Evolutionary conservation across 2,329 filamentous ascomycete genomes (phyloP).

Genomic region (Diaporthe velutina): DNA sequence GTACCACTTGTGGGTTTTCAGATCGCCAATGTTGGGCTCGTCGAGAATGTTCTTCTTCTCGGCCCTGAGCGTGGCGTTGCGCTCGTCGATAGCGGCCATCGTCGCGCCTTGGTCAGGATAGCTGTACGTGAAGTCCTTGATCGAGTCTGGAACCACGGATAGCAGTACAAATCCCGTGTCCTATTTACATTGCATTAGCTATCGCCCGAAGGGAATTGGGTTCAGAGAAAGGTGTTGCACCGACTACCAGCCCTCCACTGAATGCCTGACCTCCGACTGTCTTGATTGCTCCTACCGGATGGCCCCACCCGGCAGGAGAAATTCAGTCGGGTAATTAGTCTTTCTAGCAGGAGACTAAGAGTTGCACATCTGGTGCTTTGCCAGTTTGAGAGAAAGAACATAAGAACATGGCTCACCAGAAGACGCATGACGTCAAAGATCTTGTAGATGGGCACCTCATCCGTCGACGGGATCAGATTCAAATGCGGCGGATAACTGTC

Average conservation of each 20-base stretch:
- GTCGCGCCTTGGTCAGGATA: constrained; percentile 14
- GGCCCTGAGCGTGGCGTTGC: constrained; percentile 13
- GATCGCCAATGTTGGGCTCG: constrained; percentile 22
- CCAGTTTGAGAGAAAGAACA: background rate
- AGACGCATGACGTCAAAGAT: constrained; percentile 17
- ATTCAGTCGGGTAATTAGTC: background rate
- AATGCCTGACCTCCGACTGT: too few relatives aligned
- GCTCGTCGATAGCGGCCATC: constrained; percentile 3
- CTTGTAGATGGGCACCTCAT: background rate
- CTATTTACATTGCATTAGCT: background rate
- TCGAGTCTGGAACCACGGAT: constrained; percentile 7
- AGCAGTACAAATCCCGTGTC: background rate
- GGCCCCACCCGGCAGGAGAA: too few relatives aligned
- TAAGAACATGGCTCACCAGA: background rate
- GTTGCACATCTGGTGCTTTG: accelerated
- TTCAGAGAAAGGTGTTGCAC: too few relatives aligned
- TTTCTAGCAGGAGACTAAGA: background rate
- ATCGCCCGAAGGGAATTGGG: too few relatives aligned
- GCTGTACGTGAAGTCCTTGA: constrained; percentile 16
- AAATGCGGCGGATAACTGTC: constrained; percentile 13
- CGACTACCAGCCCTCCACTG: too few relatives aligned
- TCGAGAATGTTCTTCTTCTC: constrained; percentile 23
- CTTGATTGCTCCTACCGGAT: too few relatives aligned
- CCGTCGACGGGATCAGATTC: background rate
- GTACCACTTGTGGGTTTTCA: constrained; percentile 53